phyloP scores from a whole-genome alignment of 352 stramenopile genomes.

The Pythium graminicola region DNA sequence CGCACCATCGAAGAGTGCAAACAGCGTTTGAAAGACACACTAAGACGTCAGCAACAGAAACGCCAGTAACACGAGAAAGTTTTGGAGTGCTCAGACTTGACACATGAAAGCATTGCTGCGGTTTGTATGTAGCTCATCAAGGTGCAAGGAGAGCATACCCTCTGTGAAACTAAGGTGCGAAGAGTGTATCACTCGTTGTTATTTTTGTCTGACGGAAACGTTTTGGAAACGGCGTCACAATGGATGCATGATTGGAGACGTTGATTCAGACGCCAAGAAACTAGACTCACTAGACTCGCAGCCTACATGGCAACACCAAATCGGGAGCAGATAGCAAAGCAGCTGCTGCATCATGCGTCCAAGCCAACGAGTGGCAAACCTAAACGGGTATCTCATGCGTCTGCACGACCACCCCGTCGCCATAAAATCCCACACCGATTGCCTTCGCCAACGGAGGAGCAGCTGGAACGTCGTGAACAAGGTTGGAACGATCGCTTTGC shows the following conservation, averaged over 20 bases:
- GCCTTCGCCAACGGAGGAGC: slow-evolving; percentile 36
- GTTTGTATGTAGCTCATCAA: no score
- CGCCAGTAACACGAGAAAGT: neutral
- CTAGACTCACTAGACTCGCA: neutral
- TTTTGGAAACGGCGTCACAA: no score
- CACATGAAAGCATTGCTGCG: neutral
- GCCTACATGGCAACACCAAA: slow-evolving; percentile 33
- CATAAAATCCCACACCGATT: slow-evolving; percentile 27
- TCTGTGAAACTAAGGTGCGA: no score
- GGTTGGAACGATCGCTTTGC: slow-evolving; percentile 74
- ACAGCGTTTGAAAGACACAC: slow-evolving; percentile 44
- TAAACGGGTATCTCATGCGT: neutral
- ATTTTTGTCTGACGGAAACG: no score
- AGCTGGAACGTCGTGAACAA: slow-evolving; percentile 56
- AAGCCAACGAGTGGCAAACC: slow-evolving; percentile 13
- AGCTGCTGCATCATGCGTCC: slow-evolving; percentile 18
- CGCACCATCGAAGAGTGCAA: slow-evolving; percentile 51
- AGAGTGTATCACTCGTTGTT: no score
- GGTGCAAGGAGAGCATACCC: no score
- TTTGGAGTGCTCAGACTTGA: no score
- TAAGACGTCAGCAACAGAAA: slow-evolving; percentile 28
- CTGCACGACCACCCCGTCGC: slow-evolving; percentile 25
- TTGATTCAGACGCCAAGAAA: neutral
- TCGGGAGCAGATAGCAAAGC: slow-evolving; percentile 42
- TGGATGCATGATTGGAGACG: no score